Percentiles rank a stretch among this genome's conserved stretches.
Conservation (phyloP, 768 basidiomycete genomes). For the Panaeolus cyanescens region DNA sequence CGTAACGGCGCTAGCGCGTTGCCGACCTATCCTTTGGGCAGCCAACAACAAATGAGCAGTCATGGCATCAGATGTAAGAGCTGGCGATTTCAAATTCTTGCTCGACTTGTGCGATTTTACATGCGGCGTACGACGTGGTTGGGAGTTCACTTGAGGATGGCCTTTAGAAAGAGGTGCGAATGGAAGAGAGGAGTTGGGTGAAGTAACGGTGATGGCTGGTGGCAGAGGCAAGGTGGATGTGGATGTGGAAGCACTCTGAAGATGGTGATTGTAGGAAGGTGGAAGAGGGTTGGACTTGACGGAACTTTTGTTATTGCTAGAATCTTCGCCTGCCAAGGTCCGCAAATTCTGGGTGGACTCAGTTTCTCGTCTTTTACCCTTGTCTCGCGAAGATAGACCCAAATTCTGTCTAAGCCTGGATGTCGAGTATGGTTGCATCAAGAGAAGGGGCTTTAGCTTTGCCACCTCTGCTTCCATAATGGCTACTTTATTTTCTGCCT, state of each 20-base stretch:
- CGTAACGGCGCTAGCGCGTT: constrained; percentile 56
- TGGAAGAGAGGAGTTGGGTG: constrained; percentile 12
- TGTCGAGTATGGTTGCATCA: constrained; percentile 56
- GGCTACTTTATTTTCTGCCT: constrained; percentile 54
- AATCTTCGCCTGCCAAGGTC: not conserved
- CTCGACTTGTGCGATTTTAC: constrained; percentile 11
- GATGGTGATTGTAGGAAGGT: constrained; percentile 3
- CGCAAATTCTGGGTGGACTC: constrained; percentile 1
- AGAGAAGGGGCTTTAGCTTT: constrained; percentile 66
- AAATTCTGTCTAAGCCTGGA: constrained; percentile 14
- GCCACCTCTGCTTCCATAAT: constrained; percentile 64
- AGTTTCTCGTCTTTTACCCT: constrained; percentile 22
- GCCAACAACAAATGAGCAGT: constrained; percentile 73
- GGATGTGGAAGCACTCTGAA: constrained; percentile 3
- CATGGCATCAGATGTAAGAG: constrained; percentile 62
- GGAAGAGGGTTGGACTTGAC: constrained; percentile 3
- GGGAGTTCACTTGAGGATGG: constrained; percentile 14
- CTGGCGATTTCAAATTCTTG: constrained; percentile 13
- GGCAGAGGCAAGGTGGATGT: constrained; percentile 18
- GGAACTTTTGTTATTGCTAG: not conserved
- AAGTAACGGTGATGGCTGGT: constrained; percentile 10
- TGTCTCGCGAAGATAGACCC: constrained; percentile 13
- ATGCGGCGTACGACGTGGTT: constrained; percentile 14
- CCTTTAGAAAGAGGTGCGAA: constrained; percentile 21
- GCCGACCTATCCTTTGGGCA: constrained; percentile 66